Evolutionary conservation across 2,329 filamentous ascomycete genomes (phyloP), one percentile per base, ranked within the genome.

Genomic region (Aspergillus sp.): DNA sequence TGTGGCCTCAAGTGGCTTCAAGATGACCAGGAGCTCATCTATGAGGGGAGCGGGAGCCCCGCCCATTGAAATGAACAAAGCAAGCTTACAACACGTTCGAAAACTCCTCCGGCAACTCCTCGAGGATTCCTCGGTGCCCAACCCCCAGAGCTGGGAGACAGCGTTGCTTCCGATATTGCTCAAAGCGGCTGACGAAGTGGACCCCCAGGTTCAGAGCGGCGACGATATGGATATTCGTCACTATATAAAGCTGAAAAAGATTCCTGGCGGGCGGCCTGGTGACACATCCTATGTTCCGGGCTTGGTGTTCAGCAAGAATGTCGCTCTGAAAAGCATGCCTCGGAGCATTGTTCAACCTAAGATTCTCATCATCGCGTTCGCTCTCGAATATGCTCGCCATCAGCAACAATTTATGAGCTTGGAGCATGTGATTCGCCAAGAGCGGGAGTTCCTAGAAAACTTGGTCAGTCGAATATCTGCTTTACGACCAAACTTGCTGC

Each of bases 191-290:
- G 93, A 97, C 67, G 95, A 98, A 72, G 93, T 99, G 3, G 91
- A 96, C 65, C 95, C 95, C 1, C 91, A 98, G 74, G 91, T 97
- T 49, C 90, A 93, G 60, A 86, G 87, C 59, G 93, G 93, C 30
- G 95, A 99, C 75, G 91, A 95, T 72, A 98, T 99, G 84, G 95
- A 99, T 74, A 95, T 99, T 62, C 87, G 95, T 3, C 93, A 98
- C 74, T 99, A 97, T 72, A 92, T 99, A 65, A 99, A 99, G 74
- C 80, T 99, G 31, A 99, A 99, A 75, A 96, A 96, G 74, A 95
- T 99, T 13, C 91, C 93, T 0, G 94, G 95, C 17, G 94, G 93
- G 17, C 90, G 86, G 66, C 93, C 94, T 19, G 89, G 91, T 25
- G 94, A 99, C 76, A 98, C 94, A 7, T 89, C 90, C n/a, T 99